phyloP scores from a whole-genome alignment of 306 rosid species.

The Cucurbita moschata region DNA sequence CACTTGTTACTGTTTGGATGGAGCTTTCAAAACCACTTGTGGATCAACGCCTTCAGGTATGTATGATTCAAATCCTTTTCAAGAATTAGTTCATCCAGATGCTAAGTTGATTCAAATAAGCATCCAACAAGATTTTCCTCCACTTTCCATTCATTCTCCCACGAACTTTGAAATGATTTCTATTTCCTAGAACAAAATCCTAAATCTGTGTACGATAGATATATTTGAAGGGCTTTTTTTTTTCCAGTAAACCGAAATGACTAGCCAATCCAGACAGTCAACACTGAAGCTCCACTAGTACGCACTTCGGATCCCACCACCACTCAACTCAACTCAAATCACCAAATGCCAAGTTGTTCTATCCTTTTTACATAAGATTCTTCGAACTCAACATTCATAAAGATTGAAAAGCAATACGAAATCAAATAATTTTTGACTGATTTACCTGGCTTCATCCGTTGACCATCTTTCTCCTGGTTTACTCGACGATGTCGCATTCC shows the following conservation, averaged over 20 bases:
- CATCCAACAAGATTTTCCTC: neutral
- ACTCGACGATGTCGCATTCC: neutral
- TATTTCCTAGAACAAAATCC: neutral
- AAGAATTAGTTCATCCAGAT: neutral
- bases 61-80: neutral
- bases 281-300: neutral
- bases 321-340: neutral
- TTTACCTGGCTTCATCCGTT: neutral
- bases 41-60: constrained; percentile 18
- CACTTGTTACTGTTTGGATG: constrained; percentile 34
- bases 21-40: constrained; percentile 16
- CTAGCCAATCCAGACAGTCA: neutral
- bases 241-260: neutral
- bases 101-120: neutral
- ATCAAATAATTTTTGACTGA: neutral
- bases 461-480: neutral
- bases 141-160: neutral
- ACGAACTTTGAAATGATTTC: neutral
- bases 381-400: neutral
- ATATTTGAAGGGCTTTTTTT: neutral
- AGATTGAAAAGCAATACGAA: neutral
- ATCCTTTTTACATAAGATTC: neutral
- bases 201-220: too few relatives aligned
- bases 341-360: neutral
- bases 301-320: neutral